phyloP scores from a whole-genome alignment of 495 filamentous ascomycete genomes.

The Cercophora sp. region DNA sequence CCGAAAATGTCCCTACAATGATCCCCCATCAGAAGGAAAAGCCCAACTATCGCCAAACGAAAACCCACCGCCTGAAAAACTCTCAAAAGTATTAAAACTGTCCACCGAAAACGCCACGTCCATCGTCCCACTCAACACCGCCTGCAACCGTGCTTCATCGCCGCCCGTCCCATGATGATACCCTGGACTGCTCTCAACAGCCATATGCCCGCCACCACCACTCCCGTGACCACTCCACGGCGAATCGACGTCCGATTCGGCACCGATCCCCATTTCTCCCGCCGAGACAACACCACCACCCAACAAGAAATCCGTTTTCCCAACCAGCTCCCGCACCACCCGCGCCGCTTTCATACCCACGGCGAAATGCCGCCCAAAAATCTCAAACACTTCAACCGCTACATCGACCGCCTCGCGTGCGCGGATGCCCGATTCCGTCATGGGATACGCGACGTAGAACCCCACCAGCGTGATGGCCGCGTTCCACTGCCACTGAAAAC shows the following conservation, averaged over 20 bases:
- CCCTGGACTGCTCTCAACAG: neutral
- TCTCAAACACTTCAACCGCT: slow-evolving; percentile 42
- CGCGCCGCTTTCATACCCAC: slow-evolving; percentile 41
- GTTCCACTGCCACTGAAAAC: slow-evolving; percentile 53
- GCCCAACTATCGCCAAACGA: slow-evolving; percentile 4
- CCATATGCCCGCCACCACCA: neutral
- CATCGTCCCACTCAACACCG: slow-evolving; percentile 3
- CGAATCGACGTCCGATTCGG: neutral
- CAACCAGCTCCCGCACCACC: slow-evolving; percentile 28
- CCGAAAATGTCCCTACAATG: no score
- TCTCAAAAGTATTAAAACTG: slow-evolving; percentile 1
- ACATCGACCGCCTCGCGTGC: slow-evolving; percentile 39
- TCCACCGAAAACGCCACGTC: slow-evolving; percentile 9
- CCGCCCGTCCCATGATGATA: neutral
- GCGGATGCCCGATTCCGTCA: slow-evolving; percentile 16
- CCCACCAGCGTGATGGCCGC: slow-evolving; percentile 47
- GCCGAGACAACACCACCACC: neutral
- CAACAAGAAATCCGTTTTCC: slow-evolving; percentile 11
- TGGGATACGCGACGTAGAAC: slow-evolving; percentile 44
- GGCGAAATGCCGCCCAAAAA: slow-evolving; percentile 41
- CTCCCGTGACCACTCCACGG: neutral
- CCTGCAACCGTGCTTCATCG: neutral
- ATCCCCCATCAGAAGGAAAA: no score
- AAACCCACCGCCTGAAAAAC: neutral
- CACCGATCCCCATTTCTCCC: neutral